phyloP scores from a whole-genome alignment of 75 land plant species.

The Azolla pinnata region DNA sequence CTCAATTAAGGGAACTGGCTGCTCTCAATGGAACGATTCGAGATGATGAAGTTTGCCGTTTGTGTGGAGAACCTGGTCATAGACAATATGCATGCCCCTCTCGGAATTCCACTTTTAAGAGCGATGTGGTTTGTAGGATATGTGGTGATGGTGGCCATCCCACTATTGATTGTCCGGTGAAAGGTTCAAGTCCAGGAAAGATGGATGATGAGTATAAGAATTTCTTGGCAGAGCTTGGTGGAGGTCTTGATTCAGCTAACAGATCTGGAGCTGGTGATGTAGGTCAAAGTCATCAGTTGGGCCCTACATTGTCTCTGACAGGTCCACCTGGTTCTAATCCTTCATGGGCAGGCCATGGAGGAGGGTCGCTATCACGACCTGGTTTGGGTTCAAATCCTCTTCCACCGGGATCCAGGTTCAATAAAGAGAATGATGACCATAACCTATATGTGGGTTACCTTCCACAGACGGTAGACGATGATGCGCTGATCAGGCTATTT shows the following conservation, averaged over 20 bases:
- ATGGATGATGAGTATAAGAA: conserved; percentile 98
- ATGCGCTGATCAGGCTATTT: conserved; percentile 52
- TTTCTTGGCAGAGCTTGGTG: conserved; percentile 89
- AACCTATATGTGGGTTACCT: conserved; percentile 79
- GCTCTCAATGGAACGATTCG: conserved; percentile 85
- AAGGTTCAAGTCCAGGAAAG: conserved; percentile 63
- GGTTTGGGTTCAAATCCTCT: not conserved
- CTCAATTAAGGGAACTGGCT: conserved; percentile 85
- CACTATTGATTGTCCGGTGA: conserved; percentile 90
- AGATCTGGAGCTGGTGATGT: conserved; percentile 12
- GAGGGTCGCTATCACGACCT: conserved; percentile 6
- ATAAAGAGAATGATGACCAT: conserved; percentile 75
- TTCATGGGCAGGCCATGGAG: conserved; percentile 46
- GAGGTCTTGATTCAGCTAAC: conserved; percentile 43
- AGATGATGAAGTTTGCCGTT: conserved; percentile 82
- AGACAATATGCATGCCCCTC: conserved; percentile 81
- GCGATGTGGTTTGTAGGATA: conserved; percentile 79
- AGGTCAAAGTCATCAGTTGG: conserved; percentile 24
- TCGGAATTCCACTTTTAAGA: conserved; percentile 54
- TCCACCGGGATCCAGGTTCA: conserved; percentile 13
- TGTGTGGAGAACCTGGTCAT: conserved; percentile 94
- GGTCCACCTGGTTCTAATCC: conserved; percentile 46
- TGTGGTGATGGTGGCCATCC: conserved; percentile 99
- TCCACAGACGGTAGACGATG: conserved; percentile 68
- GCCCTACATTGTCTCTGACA: conserved; percentile 29